Evolutionary conservation across 2,329 filamentous ascomycete species (phyloP).

Genomic region (Cercospora zeae-maydis): DNA sequence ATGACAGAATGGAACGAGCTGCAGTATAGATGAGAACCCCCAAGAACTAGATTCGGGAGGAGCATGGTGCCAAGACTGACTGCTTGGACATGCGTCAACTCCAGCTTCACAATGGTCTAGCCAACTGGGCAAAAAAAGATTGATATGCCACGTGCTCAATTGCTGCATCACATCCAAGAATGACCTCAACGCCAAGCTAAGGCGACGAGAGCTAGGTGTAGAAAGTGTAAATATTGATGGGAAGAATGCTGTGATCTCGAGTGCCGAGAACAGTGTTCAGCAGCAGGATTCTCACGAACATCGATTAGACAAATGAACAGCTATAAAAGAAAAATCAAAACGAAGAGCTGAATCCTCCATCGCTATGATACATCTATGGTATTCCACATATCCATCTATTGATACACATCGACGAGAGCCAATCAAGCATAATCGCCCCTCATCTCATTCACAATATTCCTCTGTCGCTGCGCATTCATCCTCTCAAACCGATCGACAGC

Average conservation of each 20-base stretch:
- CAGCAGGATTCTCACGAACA: background rate
- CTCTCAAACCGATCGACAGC: slow-evolving; percentile 67
- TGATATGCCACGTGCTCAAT: slow-evolving; percentile 5
- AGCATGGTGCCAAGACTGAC: background rate
- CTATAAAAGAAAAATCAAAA: background rate
- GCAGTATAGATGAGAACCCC: background rate
- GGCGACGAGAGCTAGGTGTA: background rate
- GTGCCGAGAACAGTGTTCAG: background rate
- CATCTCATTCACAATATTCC: slow-evolving; percentile 48
- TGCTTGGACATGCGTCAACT: background rate
- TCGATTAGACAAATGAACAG: too few relatives aligned
- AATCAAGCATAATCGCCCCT: slow-evolving; percentile 28
- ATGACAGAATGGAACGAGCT: background rate
- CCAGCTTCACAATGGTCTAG: background rate
- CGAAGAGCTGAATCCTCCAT: background rate
- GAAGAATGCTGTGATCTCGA: background rate
- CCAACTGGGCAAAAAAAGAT: slow-evolving; percentile 2
- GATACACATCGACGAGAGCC: background rate
- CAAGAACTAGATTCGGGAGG: too few relatives aligned
- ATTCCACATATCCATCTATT: background rate
- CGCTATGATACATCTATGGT: background rate
- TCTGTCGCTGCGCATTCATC: slow-evolving; percentile 60
- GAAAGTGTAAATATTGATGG: background rate
- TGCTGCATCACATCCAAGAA: background rate
- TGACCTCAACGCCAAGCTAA: background rate